Conservation (phyloP, 495 filamentous ascomycete species). For the Sordaria brevicollis region DNA sequence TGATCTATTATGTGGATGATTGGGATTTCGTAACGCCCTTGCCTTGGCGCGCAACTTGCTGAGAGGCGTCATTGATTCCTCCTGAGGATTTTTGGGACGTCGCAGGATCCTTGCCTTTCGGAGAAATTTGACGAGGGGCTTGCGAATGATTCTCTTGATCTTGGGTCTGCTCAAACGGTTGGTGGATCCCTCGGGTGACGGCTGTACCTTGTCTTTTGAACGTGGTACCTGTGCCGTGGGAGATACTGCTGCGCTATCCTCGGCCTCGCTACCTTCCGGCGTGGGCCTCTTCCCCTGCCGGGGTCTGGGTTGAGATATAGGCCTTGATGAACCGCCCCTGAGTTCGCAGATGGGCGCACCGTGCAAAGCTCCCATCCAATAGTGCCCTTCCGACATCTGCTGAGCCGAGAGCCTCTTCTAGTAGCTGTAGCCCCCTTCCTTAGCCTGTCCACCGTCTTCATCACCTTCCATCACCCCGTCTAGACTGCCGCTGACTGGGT, state of each 20-base stretch:
- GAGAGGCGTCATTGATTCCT: no score
- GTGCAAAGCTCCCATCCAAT: not conserved
- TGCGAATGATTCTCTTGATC: not conserved
- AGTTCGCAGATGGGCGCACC: not conserved
- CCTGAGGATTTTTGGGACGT: no score
- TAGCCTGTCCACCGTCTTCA: not conserved
- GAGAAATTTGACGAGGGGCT: not conserved
- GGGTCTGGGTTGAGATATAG: not conserved
- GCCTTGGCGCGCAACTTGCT: no score
- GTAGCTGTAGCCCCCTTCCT: not conserved
- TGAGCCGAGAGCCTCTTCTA: not conserved
- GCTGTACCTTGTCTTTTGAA: not conserved
- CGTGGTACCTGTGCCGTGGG: not conserved
- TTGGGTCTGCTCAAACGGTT: not conserved
- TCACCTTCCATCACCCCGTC: not conserved
- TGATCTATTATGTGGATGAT: no score
- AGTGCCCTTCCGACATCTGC: not conserved
- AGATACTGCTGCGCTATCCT: not conserved
- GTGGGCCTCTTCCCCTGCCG: not conserved
- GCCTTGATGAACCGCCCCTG: not conserved
- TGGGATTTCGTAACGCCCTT: no score
- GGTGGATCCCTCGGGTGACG: not conserved
- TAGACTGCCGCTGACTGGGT: not conserved
- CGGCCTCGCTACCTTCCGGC: not conserved
- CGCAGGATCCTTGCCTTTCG: not conserved